phyloP scores from a whole-genome alignment of 257 asterid species.

The Pogostemon cablin region DNA sequence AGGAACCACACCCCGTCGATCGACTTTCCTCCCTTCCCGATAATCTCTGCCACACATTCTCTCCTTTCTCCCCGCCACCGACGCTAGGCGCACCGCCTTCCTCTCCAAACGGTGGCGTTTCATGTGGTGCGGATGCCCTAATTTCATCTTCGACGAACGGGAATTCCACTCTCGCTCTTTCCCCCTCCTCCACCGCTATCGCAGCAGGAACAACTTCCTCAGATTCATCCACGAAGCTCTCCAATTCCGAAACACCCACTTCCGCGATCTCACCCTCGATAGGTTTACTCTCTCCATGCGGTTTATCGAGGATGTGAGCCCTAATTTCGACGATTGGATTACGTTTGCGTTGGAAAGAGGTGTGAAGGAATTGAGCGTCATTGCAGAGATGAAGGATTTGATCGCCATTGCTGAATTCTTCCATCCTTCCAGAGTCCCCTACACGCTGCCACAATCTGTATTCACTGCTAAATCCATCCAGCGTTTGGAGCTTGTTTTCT shows the following conservation, averaged over 20 bases:
- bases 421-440: conserved; percentile 36
- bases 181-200: conserved; percentile 32
- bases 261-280: conserved; percentile 32
- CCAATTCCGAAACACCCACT: neutral
- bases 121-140: conserved; percentile 35
- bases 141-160: conserved; percentile 35
- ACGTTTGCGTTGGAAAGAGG: conserved; percentile 33
- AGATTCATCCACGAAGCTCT: conserved; percentile 33
- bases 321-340: conserved; percentile 32
- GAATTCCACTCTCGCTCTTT: conserved; percentile 28
- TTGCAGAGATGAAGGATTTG: conserved; percentile 37
- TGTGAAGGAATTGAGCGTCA: conserved; percentile 34
- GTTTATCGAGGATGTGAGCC: conserved; percentile 31
- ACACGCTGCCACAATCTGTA: conserved; percentile 20
- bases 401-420: conserved; percentile 38
- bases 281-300: conserved; percentile 30
- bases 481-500: conserved; percentile 35
- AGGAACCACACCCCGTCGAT: neutral
- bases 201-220: conserved; percentile 38
- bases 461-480: conserved; percentile 30
- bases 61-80: conserved; percentile 33
- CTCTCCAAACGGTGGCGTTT: conserved; percentile 44
- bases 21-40: conserved; percentile 41
- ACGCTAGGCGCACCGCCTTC: conserved; percentile 35
- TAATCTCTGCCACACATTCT: conserved; percentile 36